Conservation (phyloP, 2,329 filamentous ascomycete species). For the Fusarium protoensiforme region DNA sequence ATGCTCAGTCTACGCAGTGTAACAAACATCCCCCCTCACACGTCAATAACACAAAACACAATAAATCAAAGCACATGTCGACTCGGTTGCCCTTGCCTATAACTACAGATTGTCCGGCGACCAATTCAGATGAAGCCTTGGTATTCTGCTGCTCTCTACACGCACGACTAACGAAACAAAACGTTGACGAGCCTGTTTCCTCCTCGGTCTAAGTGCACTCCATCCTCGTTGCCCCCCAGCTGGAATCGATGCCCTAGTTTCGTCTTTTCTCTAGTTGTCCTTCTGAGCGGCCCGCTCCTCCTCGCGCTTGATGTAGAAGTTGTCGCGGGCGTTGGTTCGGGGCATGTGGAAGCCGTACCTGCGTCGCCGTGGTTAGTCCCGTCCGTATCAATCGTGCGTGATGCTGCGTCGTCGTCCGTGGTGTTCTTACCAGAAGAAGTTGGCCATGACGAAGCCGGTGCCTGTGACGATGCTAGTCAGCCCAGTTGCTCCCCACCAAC, state of each 20-base stretch:
- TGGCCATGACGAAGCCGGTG: slow-evolving; percentile 65
- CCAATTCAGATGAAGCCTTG: slow-evolving; percentile 36
- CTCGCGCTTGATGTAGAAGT: slow-evolving; percentile 69
- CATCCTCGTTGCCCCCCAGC: slow-evolving; percentile 4
- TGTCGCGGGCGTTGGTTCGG: slow-evolving; percentile 68
- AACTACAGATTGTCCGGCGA: slow-evolving; percentile 42
- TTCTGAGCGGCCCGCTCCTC: slow-evolving; percentile 61
- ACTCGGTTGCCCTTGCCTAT: slow-evolving; percentile 43
- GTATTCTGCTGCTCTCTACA: slow-evolving; percentile 38
- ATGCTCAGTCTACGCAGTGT: background rate
- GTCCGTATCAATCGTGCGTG: background rate
- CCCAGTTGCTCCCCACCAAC: slow-evolving; percentile 37
- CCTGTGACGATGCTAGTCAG: slow-evolving; percentile 55
- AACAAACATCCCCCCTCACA: background rate
- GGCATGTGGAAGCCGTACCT: slow-evolving; percentile 74
- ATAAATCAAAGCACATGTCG: slow-evolving; percentile 32
- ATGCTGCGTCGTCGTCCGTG: background rate
- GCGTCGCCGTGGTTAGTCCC: slow-evolving; percentile 24
- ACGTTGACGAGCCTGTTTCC: slow-evolving; percentile 23
- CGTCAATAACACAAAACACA: background rate
- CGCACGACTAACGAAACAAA: slow-evolving; percentile 40
- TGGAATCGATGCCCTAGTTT: slow-evolving; percentile 5
- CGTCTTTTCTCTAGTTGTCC: slow-evolving; percentile 38
- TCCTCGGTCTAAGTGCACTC: slow-evolving; percentile 27
- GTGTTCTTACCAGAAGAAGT: slow-evolving; percentile 65